Percentiles rank a stretch among this genome's conserved stretches.
Evolutionary conservation across 805 yeast species (phyloP).

Genomic region (Saccharomyces mikatae): DNA sequence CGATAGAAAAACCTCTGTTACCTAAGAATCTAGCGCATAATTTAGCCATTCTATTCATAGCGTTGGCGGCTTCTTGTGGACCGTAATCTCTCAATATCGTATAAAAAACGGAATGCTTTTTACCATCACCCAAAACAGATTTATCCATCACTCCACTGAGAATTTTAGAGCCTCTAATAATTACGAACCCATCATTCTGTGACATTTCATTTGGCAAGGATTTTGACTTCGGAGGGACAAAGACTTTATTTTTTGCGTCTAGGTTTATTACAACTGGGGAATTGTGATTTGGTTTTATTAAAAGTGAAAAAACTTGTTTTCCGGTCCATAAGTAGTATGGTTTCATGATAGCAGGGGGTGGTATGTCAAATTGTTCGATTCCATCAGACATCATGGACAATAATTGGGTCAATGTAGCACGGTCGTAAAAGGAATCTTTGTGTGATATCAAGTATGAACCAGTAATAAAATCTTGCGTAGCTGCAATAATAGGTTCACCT

Average conservation of each 20-base stretch:
- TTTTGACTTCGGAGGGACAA: slow-evolving; percentile 56
- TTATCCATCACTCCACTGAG: slow-evolving; percentile 96
- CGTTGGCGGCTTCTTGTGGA: slow-evolving; percentile 88
- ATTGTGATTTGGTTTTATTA: slow-evolving; percentile 70
- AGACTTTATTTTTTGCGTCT: slow-evolving; percentile 92
- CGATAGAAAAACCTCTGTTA: slow-evolving; percentile 93
- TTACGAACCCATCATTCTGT: slow-evolving; percentile 89
- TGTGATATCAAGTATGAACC: slow-evolving; percentile 89
- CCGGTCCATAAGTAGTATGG: slow-evolving; percentile 95
- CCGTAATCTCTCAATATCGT: slow-evolving; percentile 94
- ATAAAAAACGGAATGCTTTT: slow-evolving; percentile 91
- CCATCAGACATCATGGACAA: slow-evolving; percentile 97
- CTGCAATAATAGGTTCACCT: slow-evolving; percentile 99
- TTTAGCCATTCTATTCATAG: slow-evolving; percentile 99
- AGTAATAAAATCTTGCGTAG: slow-evolving; percentile 97
- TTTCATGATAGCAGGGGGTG: slow-evolving; percentile 89
- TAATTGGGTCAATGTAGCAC: slow-evolving; percentile 74
- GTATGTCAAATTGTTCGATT: slow-evolving; percentile 75
- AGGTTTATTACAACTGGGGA: slow-evolving; percentile 81
- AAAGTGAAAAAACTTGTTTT: slow-evolving; percentile 82
- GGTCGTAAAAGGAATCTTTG: slow-evolving; percentile 87
- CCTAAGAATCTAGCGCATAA: slow-evolving; percentile 92
- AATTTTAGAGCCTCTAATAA: slow-evolving; percentile 82
- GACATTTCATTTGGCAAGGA: slow-evolving; percentile 89
- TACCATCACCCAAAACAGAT: slow-evolving; percentile 93